Percentiles rank a stretch among this genome's conserved stretches.
phyloP scores from a whole-genome alignment of 2,329 filamentous ascomycete genomes.

The Eurotiales sp. region DNA sequence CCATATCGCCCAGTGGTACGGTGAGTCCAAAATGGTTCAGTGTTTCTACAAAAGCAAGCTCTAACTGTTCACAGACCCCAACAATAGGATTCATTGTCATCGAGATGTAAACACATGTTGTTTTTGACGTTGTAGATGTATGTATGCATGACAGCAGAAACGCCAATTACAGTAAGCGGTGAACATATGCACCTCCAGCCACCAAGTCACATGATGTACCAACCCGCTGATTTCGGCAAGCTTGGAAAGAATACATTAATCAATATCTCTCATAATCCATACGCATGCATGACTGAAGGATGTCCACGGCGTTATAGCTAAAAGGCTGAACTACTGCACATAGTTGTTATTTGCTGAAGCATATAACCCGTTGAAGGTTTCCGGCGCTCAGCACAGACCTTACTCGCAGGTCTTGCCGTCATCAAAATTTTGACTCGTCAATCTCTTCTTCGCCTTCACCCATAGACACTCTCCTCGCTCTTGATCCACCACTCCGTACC shows the following conservation, averaged over 20 bases:
- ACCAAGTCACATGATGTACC: background rate
- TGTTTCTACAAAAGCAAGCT: no score
- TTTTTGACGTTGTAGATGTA: background rate
- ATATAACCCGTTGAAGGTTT: background rate
- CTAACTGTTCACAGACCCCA: no score
- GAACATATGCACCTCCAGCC: background rate
- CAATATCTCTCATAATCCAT: background rate
- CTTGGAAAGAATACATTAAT: background rate
- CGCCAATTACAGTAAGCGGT: background rate
- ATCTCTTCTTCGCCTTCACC: background rate
- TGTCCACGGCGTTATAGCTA: background rate
- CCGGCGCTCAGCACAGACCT: conserved; percentile 7
- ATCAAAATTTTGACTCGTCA: conserved; percentile 11
- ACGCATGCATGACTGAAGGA: background rate
- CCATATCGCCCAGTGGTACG: no score
- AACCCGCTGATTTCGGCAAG: background rate
- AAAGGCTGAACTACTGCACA: background rate
- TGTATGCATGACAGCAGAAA: background rate
- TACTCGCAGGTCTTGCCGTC: conserved; percentile 11
- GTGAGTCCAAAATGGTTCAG: no score
- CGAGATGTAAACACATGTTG: background rate
- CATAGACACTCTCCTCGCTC: background rate
- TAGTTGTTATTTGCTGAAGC: background rate
- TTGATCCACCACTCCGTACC: conserved; percentile 1
- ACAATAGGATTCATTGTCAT: no score